A percentile compares a stretch with the other conserved stretches of the same genome.
Conservation (phyloP, 2,329 filamentous ascomycete species). For the Pseudogymnoascus pannorum region DNA sequence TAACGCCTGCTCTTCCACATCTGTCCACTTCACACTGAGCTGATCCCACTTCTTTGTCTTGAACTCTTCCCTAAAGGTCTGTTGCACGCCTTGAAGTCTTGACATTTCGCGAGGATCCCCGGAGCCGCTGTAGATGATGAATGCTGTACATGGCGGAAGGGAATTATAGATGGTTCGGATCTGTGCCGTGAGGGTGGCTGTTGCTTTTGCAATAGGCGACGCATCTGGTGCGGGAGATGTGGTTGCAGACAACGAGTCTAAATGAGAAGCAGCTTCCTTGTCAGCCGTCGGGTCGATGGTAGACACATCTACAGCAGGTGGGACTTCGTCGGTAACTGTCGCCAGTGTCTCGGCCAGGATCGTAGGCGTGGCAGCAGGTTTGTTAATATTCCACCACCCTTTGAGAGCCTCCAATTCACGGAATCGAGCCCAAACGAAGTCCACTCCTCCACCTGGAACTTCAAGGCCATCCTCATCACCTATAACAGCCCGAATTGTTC, state of each 20-base stretch:
- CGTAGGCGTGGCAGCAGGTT: slow-evolving; percentile 13
- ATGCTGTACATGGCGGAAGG: slow-evolving; percentile 57
- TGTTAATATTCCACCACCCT: slow-evolving; percentile 60
- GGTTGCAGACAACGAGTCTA: background rate
- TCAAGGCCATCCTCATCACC: slow-evolving; percentile 52
- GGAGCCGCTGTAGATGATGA: slow-evolving; percentile 59
- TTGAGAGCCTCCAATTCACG: slow-evolving; percentile 58
- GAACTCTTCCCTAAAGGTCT: slow-evolving; percentile 56
- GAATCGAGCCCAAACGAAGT: slow-evolving; percentile 61
- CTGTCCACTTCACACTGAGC: slow-evolving; percentile 60
- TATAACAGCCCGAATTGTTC: slow-evolving; percentile 49
- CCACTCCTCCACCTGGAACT: slow-evolving; percentile 53
- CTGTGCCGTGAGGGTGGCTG: slow-evolving; percentile 31
- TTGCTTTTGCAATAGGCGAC: slow-evolving; percentile 17
- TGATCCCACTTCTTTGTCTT: slow-evolving; percentile 61
- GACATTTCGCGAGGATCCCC: slow-evolving; percentile 63
- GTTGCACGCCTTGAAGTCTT: slow-evolving; percentile 51
- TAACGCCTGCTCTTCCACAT: slow-evolving; percentile 56
- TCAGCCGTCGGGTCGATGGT: background rate
- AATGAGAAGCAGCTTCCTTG: background rate
- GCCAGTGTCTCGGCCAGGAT: slow-evolving; percentile 11
- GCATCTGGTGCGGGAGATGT: background rate
- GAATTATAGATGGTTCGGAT: slow-evolving; percentile 49
- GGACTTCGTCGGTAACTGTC: slow-evolving; percentile 12
- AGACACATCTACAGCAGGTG: slow-evolving; percentile 2